A percentile compares a stretch with the other conserved stretches of the same genome.
Conservation (phyloP, 208 protist species). For the Leishmania tarentolae region DNA sequence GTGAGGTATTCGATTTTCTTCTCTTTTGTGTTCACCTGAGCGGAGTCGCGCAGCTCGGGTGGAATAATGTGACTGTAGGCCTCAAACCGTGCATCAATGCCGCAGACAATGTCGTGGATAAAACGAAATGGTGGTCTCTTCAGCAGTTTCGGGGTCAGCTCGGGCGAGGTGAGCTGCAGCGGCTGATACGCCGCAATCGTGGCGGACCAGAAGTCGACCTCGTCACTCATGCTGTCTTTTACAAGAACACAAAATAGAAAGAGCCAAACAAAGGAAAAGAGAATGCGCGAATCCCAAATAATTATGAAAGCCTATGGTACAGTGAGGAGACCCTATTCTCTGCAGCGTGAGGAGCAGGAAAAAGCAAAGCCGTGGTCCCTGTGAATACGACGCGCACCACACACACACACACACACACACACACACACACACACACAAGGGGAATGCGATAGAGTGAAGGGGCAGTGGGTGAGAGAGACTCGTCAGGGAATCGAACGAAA, state of each 20-base stretch:
- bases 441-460: not conserved
- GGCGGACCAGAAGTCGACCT: constrained; percentile 77
- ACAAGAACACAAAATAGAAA: no score
- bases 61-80: constrained; percentile 80
- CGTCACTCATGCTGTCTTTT: constrained; percentile 16
- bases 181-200: constrained; percentile 75
- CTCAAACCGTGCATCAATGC: constrained; percentile 71
- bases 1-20: constrained; percentile 89
- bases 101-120: constrained; percentile 86
- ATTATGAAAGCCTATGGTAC: no score
- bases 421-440: not conserved
- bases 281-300: not conserved
- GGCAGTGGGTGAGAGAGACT: not conserved
- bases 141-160: constrained; percentile 84
- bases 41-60: constrained; percentile 46
- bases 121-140: constrained; percentile 92
- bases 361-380: not conserved
- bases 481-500: not conserved
- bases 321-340: not conserved
- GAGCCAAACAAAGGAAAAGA: no score
- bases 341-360: not conserved
- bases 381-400: not conserved
- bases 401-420: not conserved
- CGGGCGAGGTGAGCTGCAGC: constrained; percentile 68
- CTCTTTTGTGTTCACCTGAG: constrained; percentile 81